Evolutionary conservation across 371 early-diverging fungal genomes (phyloP).

Genomic region (Mortierella sp.): DNA sequence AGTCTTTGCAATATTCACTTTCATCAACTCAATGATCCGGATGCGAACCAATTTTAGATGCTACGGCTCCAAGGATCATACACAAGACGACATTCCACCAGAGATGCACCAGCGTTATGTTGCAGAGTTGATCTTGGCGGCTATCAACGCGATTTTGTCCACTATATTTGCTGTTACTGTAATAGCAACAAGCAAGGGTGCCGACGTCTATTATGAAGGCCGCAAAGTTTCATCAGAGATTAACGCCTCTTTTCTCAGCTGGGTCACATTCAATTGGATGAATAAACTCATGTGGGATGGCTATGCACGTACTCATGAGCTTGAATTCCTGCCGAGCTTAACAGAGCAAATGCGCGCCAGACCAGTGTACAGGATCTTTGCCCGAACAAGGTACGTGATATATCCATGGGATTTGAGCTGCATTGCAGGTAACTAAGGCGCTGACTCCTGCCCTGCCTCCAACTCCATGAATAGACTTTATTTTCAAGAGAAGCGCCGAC

Average conservation of each 20-base stretch:
- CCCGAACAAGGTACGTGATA: conserved; percentile 34
- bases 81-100: conserved; percentile 8
- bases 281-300: conserved; percentile 48
- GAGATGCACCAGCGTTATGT: conserved; percentile 13
- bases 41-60: conserved; percentile 28
- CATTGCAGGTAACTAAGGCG: not conserved
- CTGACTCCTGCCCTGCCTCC: not conserved
- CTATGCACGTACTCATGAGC: conserved; percentile 38
- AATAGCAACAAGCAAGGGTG: conserved; percentile 31
- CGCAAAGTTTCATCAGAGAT: conserved; percentile 38
- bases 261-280: conserved; percentile 57
- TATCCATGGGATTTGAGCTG: not conserved
- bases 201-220: conserved; percentile 45
- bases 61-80: conserved; percentile 9
- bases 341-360: conserved; percentile 52
- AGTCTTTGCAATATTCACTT: conserved; percentile 36
- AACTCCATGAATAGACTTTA: conserved; percentile 14
- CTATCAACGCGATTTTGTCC: conserved; percentile 25
- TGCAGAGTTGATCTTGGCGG: conserved; percentile 29
- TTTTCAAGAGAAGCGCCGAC: conserved; percentile 8
- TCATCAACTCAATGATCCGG: conserved; percentile 35
- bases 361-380: conserved; percentile 46
- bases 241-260: conserved; percentile 49
- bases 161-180: conserved; percentile 36
- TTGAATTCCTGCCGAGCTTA: conserved; percentile 38